Percentiles rank a stretch among this genome's conserved stretches.
Evolutionary conservation across 495 filamentous ascomycete genomes (phyloP).

Genomic region (Aspergillus hancockii): DNA sequence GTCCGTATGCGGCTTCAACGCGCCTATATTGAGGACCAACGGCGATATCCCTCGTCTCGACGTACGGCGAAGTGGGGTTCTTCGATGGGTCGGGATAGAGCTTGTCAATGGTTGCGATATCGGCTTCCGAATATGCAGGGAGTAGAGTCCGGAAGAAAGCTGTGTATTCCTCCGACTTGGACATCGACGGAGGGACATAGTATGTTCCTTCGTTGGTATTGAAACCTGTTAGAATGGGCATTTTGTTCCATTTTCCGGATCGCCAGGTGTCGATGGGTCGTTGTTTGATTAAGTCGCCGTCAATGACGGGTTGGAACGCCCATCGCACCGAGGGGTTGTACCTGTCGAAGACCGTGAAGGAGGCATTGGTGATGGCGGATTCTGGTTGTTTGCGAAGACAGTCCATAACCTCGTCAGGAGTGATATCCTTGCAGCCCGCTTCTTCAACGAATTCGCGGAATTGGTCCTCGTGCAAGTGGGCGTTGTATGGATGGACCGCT

Average conservation of each 20-base stretch:
- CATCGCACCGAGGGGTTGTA: conserved; percentile 59
- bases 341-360: conserved; percentile 50
- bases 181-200: conserved; percentile 53
- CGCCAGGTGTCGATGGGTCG: conserved; percentile 58
- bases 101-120: conserved; percentile 41
- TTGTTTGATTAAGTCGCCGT: conserved; percentile 55
- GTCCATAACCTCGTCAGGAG: conserved; percentile 49
- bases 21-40: conserved; percentile 58
- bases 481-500: conserved; percentile 54
- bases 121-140: conserved; percentile 47
- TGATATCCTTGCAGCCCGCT: conserved; percentile 37
- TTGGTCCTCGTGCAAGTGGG: conserved; percentile 59
- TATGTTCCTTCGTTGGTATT: conserved; percentile 65
- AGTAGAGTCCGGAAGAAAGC: conserved; percentile 57
- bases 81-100: conserved; percentile 59
- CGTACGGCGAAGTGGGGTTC: conserved; percentile 33
- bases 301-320: conserved; percentile 70
- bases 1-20: conserved; percentile 61
- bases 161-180: conserved; percentile 49
- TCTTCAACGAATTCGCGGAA: conserved; percentile 57
- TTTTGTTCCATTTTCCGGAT: conserved; percentile 49
- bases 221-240: conserved; percentile 66
- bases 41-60: conserved; percentile 33
- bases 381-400: conserved; percentile 52
- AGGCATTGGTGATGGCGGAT: conserved; percentile 47